Conservation (phyloP, 495 filamentous ascomycete species). For the Lophiotrema nucula region DNA sequence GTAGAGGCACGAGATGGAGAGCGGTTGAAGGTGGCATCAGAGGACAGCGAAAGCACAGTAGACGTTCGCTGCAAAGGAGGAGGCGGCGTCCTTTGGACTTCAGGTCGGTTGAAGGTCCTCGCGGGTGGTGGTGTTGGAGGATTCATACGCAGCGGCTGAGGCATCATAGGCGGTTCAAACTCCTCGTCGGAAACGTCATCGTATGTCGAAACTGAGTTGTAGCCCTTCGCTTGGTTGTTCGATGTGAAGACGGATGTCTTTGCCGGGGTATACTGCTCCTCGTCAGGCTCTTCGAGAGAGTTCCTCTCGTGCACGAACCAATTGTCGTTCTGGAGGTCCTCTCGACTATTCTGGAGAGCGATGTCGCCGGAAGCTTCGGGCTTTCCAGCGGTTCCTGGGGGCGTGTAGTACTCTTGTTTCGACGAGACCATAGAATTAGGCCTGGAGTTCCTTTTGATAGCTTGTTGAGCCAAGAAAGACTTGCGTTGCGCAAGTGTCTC, state of each 20-base stretch:
- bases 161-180: constrained; percentile 25
- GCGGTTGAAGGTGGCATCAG: constrained; percentile 19
- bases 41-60: constrained; percentile 24
- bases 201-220: constrained; percentile 17
- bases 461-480: constrained; percentile 23
- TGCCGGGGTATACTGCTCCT: not conserved
- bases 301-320: constrained; percentile 29
- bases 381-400: constrained; percentile 10
- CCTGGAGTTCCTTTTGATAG: constrained; percentile 26
- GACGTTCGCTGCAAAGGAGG: constrained; percentile 17
- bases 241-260: constrained; percentile 14
- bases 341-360: constrained; percentile 18
- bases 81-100: constrained; percentile 4
- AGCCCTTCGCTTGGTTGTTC: constrained; percentile 13
- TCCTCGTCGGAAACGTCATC: constrained; percentile 31
- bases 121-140: constrained; percentile 34
- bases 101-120: not conserved
- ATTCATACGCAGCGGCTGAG: constrained; percentile 38
- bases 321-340: constrained; percentile 29
- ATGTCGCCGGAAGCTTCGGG: constrained; percentile 12
- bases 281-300: constrained; percentile 8
- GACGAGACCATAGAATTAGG: constrained; percentile 26
- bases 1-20: constrained; percentile 24
- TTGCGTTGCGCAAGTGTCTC: constrained; percentile 29
- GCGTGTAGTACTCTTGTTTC: constrained; percentile 25